A percentile compares a stretch with the other conserved stretches of the same genome.
Evolutionary conservation across 129 eudicot genomes (phyloP).

Genomic region (Centrapalus pauciflorus): DNA sequence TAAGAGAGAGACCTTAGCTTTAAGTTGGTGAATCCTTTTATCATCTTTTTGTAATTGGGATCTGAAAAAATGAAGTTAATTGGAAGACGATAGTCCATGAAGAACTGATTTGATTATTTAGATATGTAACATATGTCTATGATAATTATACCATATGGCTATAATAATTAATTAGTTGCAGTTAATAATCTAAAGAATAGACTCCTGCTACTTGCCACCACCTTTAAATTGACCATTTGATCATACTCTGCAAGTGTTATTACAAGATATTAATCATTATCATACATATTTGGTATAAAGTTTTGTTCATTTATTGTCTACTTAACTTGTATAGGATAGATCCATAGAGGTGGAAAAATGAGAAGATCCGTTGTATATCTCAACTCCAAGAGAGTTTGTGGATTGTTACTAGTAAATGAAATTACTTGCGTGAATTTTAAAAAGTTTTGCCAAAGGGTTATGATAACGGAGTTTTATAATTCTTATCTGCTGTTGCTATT

Average conservation of each 20-base stretch:
- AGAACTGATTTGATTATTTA: not conserved
- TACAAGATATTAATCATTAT: not conserved
- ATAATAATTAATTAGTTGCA: no score
- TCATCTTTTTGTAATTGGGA: conserved; percentile 3
- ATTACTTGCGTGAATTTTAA: not conserved
- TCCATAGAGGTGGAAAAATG: not conserved
- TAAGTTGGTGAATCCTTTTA: conserved; percentile 10
- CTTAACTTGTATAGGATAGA: not conserved
- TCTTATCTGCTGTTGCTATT: no score
- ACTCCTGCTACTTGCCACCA: not conserved
- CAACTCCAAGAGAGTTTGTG: not conserved
- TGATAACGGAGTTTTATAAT: no score
- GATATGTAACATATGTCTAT: not conserved
- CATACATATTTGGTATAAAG: not conserved
- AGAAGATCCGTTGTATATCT: not conserved
- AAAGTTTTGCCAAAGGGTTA: no score
- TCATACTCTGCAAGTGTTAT: not conserved
- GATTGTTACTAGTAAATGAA: not conserved
- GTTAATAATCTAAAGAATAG: not conserved
- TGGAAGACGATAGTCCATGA: not conserved
- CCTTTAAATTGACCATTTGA: not conserved
- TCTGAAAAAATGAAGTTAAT: conserved; percentile 16
- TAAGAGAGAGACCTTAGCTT: conserved; percentile 8
- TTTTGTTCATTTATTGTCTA: not conserved
- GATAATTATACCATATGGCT: not conserved